These are phyloP conservation scores for Takashimella koratensis DNA, from an alignment of 1,284 basidiomycete species.

Conservation along the genomic window DNA sequence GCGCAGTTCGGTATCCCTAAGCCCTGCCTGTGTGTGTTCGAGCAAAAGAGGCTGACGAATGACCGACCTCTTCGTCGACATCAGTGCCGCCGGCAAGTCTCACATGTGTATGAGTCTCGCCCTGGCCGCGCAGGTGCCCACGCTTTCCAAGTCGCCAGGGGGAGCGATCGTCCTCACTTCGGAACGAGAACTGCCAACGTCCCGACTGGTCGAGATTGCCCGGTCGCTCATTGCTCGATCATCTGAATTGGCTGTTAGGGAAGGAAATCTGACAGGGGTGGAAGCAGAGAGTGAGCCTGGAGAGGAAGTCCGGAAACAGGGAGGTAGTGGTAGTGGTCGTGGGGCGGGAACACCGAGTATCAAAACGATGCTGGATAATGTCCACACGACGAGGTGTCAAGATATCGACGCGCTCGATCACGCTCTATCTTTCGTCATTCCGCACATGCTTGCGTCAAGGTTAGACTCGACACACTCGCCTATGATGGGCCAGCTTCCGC, in stretches of 20 bases:
- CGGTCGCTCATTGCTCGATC: conserved; percentile 23
- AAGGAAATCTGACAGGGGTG: background rate
- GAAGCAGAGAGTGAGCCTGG: background rate
- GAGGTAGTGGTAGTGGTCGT: background rate
- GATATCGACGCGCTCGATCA: conserved; percentile 61
- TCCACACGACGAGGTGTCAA: conserved; percentile 62
- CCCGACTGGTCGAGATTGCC: conserved; percentile 53
- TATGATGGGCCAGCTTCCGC: conserved; percentile 1
- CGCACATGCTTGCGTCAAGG: conserved; percentile 54
- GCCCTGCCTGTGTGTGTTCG: background rate
- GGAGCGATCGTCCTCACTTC: conserved; percentile 69
- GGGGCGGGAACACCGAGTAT: conserved; percentile 2
- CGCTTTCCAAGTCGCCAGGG: conserved; percentile 54
- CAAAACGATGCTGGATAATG: conserved; percentile 56
- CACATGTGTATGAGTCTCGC: conserved; percentile 76
- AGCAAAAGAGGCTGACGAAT: conserved; percentile 3
- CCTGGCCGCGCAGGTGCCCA: conserved; percentile 66
- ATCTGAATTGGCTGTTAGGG: background rate
- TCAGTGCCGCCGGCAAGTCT: conserved; percentile 80
- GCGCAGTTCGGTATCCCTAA: conserved; percentile 19
- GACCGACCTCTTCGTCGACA: too few species aligned
- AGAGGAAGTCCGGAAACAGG: background rate
- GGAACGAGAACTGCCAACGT: conserved; percentile 66
- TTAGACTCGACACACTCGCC: background rate
- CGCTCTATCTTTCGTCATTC: conserved; percentile 62